Percentiles rank a stretch among this genome's conserved stretches.
Evolutionary conservation across 2,329 filamentous ascomycete genomes (phyloP).

Genomic region (Paraphoma chrysanthemicola): DNA sequence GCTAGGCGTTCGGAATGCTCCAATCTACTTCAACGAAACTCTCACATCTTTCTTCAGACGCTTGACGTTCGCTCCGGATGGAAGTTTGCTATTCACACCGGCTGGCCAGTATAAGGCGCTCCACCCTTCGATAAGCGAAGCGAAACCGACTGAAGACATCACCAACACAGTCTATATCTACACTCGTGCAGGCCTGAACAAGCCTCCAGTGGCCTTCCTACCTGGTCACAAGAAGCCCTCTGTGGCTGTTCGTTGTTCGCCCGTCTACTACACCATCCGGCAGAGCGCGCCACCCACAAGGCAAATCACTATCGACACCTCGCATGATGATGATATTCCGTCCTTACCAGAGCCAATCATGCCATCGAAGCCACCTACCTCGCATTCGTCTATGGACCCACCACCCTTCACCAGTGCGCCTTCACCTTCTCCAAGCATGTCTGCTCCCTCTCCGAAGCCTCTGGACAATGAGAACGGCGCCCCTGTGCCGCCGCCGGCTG

Average conservation of each 20-base stretch:
- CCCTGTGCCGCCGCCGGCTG: conserved; percentile 59
- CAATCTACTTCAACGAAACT: conserved; percentile 94
- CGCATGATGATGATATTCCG: conserved; percentile 81
- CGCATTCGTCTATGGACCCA: conserved; percentile 79
- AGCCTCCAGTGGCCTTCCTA: conserved; percentile 91
- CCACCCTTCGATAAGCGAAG: conserved; percentile 69
- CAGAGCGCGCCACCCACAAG: conserved; percentile 72
- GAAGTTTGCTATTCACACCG: conserved; percentile 90
- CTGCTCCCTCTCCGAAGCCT: conserved; percentile 61
- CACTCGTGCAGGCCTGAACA: conserved; percentile 93
- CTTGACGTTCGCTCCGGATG: conserved; percentile 92
- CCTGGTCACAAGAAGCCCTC: conserved; percentile 98
- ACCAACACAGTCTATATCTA: conserved; percentile 99
- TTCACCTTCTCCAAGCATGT: conserved; percentile 55
- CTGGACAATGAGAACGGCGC: conserved; percentile 60
- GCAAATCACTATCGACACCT: conserved; percentile 94
- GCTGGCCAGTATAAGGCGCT: conserved; percentile 93
- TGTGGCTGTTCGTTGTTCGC: conserved; percentile 93
- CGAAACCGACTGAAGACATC: conserved; percentile 81
- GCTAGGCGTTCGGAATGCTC: conserved; percentile 74
- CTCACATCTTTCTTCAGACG: conserved; percentile 96
- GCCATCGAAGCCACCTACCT: conserved; percentile 61
- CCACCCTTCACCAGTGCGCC: conserved; percentile 69
- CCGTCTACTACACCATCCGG: conserved; percentile 83
- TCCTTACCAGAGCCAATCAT: conserved; percentile 83